Base-by-base conservation (phyloP, 768 basidiomycete genomes). In the Botryobasidium botryosum region DNA sequence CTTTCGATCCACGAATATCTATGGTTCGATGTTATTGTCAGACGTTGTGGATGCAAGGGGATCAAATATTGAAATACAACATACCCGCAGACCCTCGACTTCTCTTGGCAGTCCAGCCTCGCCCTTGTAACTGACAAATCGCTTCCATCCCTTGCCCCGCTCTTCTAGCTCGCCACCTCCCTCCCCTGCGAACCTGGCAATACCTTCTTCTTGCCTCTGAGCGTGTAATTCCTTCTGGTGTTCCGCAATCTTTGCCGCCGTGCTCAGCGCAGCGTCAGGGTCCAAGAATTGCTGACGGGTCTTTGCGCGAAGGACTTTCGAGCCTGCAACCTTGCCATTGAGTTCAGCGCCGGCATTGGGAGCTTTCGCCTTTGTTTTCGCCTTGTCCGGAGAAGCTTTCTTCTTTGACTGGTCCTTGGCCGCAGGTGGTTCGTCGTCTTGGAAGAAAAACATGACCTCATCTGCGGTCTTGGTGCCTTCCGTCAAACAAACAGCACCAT, bases 111-210 rank as follows among this genome's bases (percentile, higher is more conserved):
- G 61, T 40, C 79, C 91, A 12, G 71, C 84, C 56, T 99, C 92
- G 27, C 91, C 82, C 62, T 88, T 88, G 63, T 96, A 99, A 54
- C 88, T 92, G 64, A 87, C 87, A 66, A 92, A 97, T 50, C 78
- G 75, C 59, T 91, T 92, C 81, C 90, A 91, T 12, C 77, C 74
- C 59, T 97, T 96, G 29, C 85, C 86, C 55, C 90, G 79, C 53
- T 85, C 87, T 12, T 79, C 80, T 33, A 71, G 72, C 18, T 66
- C 64, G 0, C 74, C 83, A 27, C 72, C 77, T 5, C 79, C 84
- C 45, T 79, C 81, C 54, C 85, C 84, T 1, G 84, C 81, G 58
- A 76, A 94, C 56, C 74, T 79, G 48, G 79, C 72, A 32, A 96
- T 56, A 13, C 92, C 94, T 35, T 80, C 79, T 2, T 68, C 59